Base-by-base conservation (phyloP, 805 yeast species). In the Zygoascus biomembranicola region DNA sequence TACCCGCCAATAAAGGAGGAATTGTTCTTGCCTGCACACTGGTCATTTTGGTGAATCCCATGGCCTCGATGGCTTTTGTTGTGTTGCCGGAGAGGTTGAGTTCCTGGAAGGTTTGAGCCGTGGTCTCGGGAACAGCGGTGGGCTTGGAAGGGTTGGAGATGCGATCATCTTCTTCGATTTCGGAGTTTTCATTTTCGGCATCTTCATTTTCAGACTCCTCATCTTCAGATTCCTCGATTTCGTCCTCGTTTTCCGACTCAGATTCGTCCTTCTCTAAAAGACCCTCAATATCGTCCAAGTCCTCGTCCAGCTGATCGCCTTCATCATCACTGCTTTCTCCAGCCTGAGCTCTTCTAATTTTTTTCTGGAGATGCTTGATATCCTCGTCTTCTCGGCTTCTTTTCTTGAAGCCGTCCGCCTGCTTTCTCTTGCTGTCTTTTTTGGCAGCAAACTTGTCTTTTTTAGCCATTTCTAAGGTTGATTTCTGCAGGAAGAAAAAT, bases 41-140 rank as follows among this genome's bases (percentile, higher is more conserved):
- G 1, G 99, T 95, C 97, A 94, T 88, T 51, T 74, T 84, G 13
- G 80, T 76, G 73, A 94, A 94, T 0, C 97, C 97, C 97, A 94
- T 87, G 35, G 82, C 84, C 42, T 76, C 75, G 59, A 94, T 83
- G 20, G 96, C 92, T 64, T 83, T 81, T 65, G 82, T 67, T 2
- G 98, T 90, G 52, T 90, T 92, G 55, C 77, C 85, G 2, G 97
- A 88, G 44, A 94, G 76, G 11, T 84, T 80, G 52, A 86, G 73
- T 48, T 77, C 82, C 0, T 73, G 53, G 61, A 79, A 79, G 23
- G 63, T 60, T 39, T 67, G 64, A 11, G 57, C 60, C 8, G 66
- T 66, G 32, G 63, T 52, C 45, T 53, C 52, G 57, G 70, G 50
- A 55, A 51, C 23, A 1, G 42, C 43, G 2, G 54, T n/a, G 10